A percentile compares a stretch with the other conserved stretches of the same genome.
Conservation (phyloP, 2,329 filamentous ascomycete species). For the Cyphellophora europaea region DNA sequence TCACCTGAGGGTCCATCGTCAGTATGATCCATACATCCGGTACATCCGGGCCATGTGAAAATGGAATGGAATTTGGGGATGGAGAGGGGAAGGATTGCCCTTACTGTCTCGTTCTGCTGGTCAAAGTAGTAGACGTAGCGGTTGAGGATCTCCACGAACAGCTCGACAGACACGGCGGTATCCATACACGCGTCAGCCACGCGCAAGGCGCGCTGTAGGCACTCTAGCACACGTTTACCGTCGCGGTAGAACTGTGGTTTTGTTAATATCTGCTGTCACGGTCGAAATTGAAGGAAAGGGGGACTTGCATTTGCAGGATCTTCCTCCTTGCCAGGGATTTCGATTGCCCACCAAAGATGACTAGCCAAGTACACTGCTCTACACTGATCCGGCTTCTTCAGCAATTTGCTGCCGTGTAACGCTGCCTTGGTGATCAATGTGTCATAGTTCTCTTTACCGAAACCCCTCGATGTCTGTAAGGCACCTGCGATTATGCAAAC, state of each 20-base stretch:
- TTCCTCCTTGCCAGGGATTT: conserved; percentile 68
- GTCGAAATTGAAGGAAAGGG: neutral
- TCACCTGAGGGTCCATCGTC: conserved; percentile 49
- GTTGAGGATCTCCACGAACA: conserved; percentile 97
- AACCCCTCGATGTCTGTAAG: conserved; percentile 79
- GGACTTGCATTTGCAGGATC: conserved; percentile 66
- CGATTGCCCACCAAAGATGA: conserved; percentile 95
- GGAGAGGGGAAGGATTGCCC: conserved; percentile 17
- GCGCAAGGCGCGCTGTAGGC: conserved; percentile 84
- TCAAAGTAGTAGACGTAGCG: conserved; percentile 99
- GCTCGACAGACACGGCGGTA: conserved; percentile 88
- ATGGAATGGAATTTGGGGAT: neutral
- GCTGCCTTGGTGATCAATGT: conserved; percentile 97
- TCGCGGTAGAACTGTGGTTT: conserved; percentile 80
- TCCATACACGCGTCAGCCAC: conserved; percentile 99
- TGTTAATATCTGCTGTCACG: conserved; percentile 15
- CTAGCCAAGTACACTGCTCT: conserved; percentile 92
- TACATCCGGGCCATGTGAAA: no score
- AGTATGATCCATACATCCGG: conserved; percentile 1
- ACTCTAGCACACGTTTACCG: conserved; percentile 93
- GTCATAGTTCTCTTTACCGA: conserved; percentile 96
- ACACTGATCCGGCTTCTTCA: conserved; percentile 97
- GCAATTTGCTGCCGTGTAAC: conserved; percentile 87
- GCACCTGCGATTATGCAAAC: conserved; percentile 89
- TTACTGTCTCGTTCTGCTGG: conserved; percentile 90